A percentile compares a stretch with the other conserved stretches of the same genome.
Evolutionary conservation across 202 grass and related monocot genomes (phyloP).

Genomic region (Setaria viridis): DNA sequence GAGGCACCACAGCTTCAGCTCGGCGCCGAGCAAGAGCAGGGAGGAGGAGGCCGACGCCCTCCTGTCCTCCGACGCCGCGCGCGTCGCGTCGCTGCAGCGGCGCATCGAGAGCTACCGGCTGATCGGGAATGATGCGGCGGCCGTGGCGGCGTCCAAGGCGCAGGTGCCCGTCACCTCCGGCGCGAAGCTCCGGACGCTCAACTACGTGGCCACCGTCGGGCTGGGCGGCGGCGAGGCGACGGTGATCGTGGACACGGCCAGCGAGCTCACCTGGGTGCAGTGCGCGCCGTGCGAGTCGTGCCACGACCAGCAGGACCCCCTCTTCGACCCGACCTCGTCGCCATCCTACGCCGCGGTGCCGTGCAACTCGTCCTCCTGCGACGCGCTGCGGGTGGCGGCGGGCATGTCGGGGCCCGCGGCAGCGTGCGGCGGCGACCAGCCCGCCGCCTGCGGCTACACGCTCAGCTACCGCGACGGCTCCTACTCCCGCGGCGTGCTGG

Average conservation of each 20-base stretch:
- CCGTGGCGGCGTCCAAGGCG: slow-evolving; percentile 19
- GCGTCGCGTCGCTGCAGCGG: slow-evolving; percentile 58
- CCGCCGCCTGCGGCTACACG: slow-evolving; percentile 50
- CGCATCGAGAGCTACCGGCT: slow-evolving; percentile 19
- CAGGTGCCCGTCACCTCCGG: slow-evolving; percentile 60
- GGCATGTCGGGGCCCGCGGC: slow-evolving; percentile 16
- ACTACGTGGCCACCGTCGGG: slow-evolving; percentile 61
- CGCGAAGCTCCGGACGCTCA: slow-evolving; percentile 63
- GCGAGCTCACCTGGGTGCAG: slow-evolving; percentile 81
- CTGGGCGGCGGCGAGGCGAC: slow-evolving; percentile 55
- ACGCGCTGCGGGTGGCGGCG: slow-evolving; percentile 51
- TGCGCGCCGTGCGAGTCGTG: slow-evolving; percentile 69
- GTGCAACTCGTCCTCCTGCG: slow-evolving; percentile 62
- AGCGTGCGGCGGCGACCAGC: slow-evolving; percentile 27
- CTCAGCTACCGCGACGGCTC: slow-evolving; percentile 76
- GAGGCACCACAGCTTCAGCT: slow-evolving; percentile 55
- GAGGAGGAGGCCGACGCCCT: slow-evolving; percentile 13
- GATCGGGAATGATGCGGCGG: not conserved
- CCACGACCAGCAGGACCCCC: slow-evolving; percentile 65
- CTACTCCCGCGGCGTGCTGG: slow-evolving; percentile 65
- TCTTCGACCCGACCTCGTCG: slow-evolving; percentile 61
- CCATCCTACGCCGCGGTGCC: slow-evolving; percentile 58
- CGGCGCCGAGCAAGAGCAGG: slow-evolving; percentile 8
- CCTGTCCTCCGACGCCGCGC: slow-evolving; percentile 60
- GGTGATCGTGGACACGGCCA: slow-evolving; percentile 74